These are phyloP conservation scores for Fraxinus xanthoxyloides DNA, from an alignment of 305 asterid genomes.

Conservation along the genomic window DNA sequence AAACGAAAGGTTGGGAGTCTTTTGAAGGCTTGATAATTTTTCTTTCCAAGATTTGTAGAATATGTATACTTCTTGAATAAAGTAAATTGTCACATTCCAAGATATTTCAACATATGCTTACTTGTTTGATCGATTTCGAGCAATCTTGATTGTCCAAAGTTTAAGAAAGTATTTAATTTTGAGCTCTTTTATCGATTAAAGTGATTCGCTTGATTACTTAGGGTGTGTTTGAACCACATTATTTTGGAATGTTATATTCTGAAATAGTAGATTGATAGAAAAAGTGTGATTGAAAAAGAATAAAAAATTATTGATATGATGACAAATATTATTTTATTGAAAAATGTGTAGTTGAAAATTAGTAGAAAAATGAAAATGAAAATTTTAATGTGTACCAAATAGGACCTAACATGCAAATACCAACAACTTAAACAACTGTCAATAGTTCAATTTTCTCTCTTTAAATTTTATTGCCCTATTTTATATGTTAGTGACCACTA, in stretches of 20 bases:
- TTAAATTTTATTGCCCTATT: not conserved
- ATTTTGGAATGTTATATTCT: too few relatives aligned
- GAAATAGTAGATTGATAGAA: too few relatives aligned
- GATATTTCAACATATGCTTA: not conserved
- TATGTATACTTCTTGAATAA: not conserved
- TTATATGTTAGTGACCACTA: not conserved
- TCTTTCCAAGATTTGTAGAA: not conserved
- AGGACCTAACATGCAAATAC: not conserved
- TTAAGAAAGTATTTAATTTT: not conserved
- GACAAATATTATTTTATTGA: too few relatives aligned
- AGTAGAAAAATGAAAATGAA: too few relatives aligned
- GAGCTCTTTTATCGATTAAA: not conserved
- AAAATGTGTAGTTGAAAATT: too few relatives aligned
- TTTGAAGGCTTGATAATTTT: not conserved
- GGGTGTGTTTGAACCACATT: too few relatives aligned
- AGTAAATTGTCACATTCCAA: not conserved
- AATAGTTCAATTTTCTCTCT: not conserved
- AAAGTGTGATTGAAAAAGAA: too few relatives aligned
- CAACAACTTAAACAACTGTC: not conserved
- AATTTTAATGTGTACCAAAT: too few relatives aligned
- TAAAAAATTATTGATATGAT: too few relatives aligned
- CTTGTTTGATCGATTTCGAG: not conserved
- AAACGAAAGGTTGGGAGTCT: not conserved
- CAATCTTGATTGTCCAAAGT: not conserved
- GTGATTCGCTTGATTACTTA: not conserved